Evolutionary conservation across 768 basidiomycete species (phyloP).

Genomic region (Tulasnella sp.): DNA sequence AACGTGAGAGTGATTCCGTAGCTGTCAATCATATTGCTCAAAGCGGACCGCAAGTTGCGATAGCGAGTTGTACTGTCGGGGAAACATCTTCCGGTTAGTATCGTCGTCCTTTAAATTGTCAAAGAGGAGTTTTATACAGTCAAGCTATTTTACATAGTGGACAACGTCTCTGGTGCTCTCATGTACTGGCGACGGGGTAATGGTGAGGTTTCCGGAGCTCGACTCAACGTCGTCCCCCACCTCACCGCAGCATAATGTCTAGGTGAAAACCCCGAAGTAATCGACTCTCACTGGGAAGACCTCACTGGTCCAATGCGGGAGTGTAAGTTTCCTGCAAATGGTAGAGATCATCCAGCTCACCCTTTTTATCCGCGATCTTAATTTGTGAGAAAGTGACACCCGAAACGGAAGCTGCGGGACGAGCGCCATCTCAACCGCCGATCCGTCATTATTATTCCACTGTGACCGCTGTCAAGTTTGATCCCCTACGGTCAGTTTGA

Average conservation of each 20-base stretch:
- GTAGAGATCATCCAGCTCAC: too few relatives aligned
- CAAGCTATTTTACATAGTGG: background rate
- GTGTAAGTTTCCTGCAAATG: too few relatives aligned
- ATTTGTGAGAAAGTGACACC: background rate
- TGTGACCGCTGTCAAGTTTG: conserved; percentile 11
- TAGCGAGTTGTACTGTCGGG: conserved; percentile 1
- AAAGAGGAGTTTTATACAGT: too few relatives aligned
- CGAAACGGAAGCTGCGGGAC: conserved; percentile 47
- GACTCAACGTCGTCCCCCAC: too few relatives aligned
- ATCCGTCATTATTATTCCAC: background rate
- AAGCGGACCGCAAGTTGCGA: background rate
- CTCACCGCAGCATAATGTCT: conserved; percentile 39
- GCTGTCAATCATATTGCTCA: background rate
- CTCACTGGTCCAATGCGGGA: background rate
- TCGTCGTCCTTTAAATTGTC: too few relatives aligned
- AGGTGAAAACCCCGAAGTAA: conserved; percentile 57
- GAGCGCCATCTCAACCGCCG: conserved; percentile 73
- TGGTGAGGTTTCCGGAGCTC: too few relatives aligned
- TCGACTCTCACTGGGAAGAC: conserved; percentile 33
- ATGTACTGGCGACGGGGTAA: background rate
- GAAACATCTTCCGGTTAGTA: background rate
- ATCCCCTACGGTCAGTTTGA: background rate
- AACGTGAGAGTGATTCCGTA: too few relatives aligned
- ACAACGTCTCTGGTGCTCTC: conserved; percentile 2
- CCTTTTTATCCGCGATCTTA: background rate